These are phyloP conservation scores for Cydonia oblonga DNA, from an alignment of 331 rosid genomes.

Conservation along the genomic window DNA sequence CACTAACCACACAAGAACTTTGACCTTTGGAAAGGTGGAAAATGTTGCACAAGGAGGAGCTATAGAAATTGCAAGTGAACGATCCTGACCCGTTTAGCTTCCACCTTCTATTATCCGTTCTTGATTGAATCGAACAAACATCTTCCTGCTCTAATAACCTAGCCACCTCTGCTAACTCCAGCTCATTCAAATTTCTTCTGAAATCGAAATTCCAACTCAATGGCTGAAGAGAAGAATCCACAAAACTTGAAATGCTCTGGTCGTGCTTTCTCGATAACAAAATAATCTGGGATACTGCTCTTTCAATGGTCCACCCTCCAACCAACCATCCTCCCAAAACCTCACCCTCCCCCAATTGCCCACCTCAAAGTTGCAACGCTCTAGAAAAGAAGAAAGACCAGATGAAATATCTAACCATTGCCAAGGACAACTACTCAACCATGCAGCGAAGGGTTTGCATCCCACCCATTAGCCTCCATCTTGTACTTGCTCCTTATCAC, in stretches of 20 bases:
- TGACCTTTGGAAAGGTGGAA: no score
- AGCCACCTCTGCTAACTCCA: neutral
- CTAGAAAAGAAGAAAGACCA: neutral
- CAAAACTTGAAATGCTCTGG: neutral
- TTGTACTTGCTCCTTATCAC: neutral
- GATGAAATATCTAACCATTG: neutral
- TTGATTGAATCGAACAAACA: neutral
- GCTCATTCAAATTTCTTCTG: neutral
- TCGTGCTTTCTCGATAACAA: neutral
- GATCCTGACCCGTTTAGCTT: no score
- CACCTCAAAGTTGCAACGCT: neutral
- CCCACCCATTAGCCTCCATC: neutral
- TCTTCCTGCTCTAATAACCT: neutral
- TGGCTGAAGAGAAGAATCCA: neutral
- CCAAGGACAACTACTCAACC: neutral
- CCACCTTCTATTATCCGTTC: neutral
- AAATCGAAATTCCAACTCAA: neutral
- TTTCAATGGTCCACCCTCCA: neutral
- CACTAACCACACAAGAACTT: no score
- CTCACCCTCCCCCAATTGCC: neutral
- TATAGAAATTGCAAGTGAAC: no score
- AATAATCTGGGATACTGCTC: neutral
- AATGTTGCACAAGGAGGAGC: no score
- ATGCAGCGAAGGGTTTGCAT: neutral
- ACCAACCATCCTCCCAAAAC: neutral